Evolutionary conservation across 129 eudicot species (phyloP).

Genomic region (Flaveria sonorensis): DNA sequence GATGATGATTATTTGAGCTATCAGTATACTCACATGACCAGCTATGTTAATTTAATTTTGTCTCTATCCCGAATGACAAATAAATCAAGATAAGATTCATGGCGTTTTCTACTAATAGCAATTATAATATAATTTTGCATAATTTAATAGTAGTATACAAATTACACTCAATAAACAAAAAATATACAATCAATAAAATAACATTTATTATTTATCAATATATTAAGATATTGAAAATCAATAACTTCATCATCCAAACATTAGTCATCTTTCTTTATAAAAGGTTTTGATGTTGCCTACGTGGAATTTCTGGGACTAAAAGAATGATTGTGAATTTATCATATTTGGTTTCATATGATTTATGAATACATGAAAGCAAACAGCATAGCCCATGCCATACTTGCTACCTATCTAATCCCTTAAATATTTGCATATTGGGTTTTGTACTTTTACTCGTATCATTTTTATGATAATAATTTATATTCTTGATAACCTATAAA

Average conservation of each 20-base stretch:
- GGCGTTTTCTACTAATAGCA: neutral
- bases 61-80: too few relatives aligned
- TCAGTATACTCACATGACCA: too few relatives aligned
- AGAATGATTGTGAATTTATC: neutral
- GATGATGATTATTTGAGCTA: too few relatives aligned
- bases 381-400: conserved; percentile 18
- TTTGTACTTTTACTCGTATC: too few relatives aligned
- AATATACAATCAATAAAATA: neutral
- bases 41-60: too few relatives aligned
- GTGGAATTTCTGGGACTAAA: conserved; percentile 5
- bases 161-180: neutral
- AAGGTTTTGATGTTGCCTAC: neutral
- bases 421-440: neutral
- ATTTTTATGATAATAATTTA: too few relatives aligned
- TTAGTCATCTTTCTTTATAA: neutral
- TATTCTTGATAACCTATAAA: too few relatives aligned
- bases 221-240: neutral
- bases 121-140: neutral
- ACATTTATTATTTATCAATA: neutral
- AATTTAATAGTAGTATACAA: neutral
- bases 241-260: neutral
- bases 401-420: conserved; percentile 17
- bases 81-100: too few relatives aligned
- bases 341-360: neutral
- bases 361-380: conserved; percentile 1